These are phyloP conservation scores for Cucumis melo DNA, from an alignment of 306 rosid genomes.

Conservation along the genomic window DNA sequence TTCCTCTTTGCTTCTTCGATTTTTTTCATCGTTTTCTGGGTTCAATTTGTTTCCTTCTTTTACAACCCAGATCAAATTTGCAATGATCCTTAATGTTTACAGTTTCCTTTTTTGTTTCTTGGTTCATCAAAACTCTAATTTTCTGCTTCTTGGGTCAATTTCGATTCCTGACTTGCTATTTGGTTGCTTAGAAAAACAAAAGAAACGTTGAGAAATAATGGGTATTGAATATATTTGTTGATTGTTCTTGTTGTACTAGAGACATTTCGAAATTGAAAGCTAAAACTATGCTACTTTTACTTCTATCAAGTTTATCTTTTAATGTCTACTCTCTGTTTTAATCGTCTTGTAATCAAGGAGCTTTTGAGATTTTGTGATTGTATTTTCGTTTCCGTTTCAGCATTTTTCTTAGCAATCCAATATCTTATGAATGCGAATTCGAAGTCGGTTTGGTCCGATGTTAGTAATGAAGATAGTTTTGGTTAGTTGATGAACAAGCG, in stretches of 20 bases:
- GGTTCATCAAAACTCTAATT: slow-evolving; percentile 14
- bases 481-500: slow-evolving; percentile 10
- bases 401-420: slow-evolving; percentile 30
- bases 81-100: slow-evolving; percentile 13
- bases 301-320: slow-evolving; percentile 40
- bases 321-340: slow-evolving; percentile 18
- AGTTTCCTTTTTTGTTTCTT: slow-evolving; percentile 10
- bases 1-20: slow-evolving; percentile 21
- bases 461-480: slow-evolving; percentile 8
- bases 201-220: slow-evolving; percentile 9
- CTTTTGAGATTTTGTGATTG: slow-evolving; percentile 1
- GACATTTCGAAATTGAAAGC: slow-evolving; percentile 2
- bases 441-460: slow-evolving; percentile 4
- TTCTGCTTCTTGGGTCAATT: slow-evolving; percentile 18
- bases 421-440: slow-evolving; percentile 1
- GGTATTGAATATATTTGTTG: slow-evolving; percentile 7
- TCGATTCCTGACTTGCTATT: slow-evolving; percentile 23
- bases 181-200: slow-evolving; percentile 37
- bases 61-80: slow-evolving; percentile 10
- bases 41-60: background rate
- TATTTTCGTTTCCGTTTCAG: slow-evolving; percentile 14
- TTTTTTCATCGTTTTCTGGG: slow-evolving; percentile 17
- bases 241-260: slow-evolving; percentile 14
- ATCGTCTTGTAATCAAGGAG: background rate
- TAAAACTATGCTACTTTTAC: slow-evolving; percentile 21